Conservation (phyloP, 2,329 filamentous ascomycete species). For the Myriosclerotinia duriaeana region DNA sequence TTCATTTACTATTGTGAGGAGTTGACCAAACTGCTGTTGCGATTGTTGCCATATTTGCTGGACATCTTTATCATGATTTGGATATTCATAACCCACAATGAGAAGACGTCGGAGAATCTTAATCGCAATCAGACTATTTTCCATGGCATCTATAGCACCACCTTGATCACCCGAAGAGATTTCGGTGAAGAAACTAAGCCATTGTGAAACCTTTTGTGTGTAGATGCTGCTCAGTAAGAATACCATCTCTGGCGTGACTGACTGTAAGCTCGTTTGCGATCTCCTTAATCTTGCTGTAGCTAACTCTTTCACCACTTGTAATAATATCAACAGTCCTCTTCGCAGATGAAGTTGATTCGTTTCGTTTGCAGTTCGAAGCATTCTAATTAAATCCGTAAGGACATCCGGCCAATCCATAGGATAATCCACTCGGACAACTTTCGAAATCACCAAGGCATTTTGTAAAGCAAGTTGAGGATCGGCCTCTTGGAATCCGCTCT, state of each 20-base stretch:
- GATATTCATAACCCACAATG: constrained; percentile 78
- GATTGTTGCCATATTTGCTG: constrained; percentile 78
- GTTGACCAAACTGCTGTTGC: constrained; percentile 73
- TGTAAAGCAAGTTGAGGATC: constrained; percentile 77
- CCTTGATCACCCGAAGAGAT: constrained; percentile 56
- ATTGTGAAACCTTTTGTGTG: constrained; percentile 66
- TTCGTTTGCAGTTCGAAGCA: constrained; percentile 59
- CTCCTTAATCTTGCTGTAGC: constrained; percentile 74
- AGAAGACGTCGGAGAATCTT: constrained; percentile 79
- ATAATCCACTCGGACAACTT: constrained; percentile 86
- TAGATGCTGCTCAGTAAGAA: constrained; percentile 78
- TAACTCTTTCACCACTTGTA: constrained; percentile 89
- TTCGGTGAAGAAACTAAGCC: constrained; percentile 61
- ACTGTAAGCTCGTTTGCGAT: constrained; percentile 74
- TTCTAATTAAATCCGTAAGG: constrained; percentile 58
- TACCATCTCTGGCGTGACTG: constrained; percentile 79
- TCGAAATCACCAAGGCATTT: constrained; percentile 83
- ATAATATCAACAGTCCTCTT: constrained; percentile 71
- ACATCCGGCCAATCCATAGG: constrained; percentile 78
- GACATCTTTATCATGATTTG: constrained; percentile 74
- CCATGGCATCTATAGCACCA: constrained; percentile 62
- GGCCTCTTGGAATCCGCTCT: constrained; percentile 74
- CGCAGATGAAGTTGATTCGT: constrained; percentile 65
- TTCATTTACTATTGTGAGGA: constrained; percentile 63
- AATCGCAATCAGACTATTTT: constrained; percentile 74